Evolutionary conservation across 75 land plant genomes (phyloP), one percentile per base, ranked within the genome.

Genomic region (Gnetum montanum): DNA sequence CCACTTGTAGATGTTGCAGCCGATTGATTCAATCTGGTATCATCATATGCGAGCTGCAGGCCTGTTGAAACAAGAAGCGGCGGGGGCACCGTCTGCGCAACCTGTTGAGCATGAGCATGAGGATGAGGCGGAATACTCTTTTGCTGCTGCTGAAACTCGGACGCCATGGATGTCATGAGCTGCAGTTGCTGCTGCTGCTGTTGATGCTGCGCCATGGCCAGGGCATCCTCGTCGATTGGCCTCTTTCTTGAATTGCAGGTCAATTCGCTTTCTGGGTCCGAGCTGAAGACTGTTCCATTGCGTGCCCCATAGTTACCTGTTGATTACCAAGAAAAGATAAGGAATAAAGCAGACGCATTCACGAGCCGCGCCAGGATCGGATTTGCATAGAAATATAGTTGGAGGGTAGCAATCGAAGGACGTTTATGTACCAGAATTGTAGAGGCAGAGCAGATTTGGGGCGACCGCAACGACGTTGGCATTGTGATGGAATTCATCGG

Each of bases 221-320:
- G 19, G 8, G 54, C 34, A 8, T 67, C 72, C 1, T 33, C 64
- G 23, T 62, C 79, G 28, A 74, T 43, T 1, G 52, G 36, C 13
- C 79, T 56, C 56, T 79, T 79, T 12, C 72, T 34, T 6, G 59
- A 58, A 1, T 68, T 72, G 57, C 66, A 63, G 19, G 78, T 71
- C 16, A 79, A 45, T 22, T 75, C 80, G 54, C 77, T 74, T 51
- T 75, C 75, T 20, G 63, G 59, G 43, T 76, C 75, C n/a, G n/a
- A n/a, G 31, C 54, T 66, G 50, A 62, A 62, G 16, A 69, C 60
- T 12, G 57, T 58, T 3, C 65, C 59, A 56, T 62, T 72, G n/a
- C 16, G 66, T 13, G 18, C 52, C 34, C 23, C 37, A 38, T 23
- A 36, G 63, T 34, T 41, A 47, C 1, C 41, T 58, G 7, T 53